Percentiles rank a stretch among this genome's conserved stretches.
Conservation (phyloP, 2,329 filamentous ascomycete genomes). For the Fusarium sp. region DNA sequence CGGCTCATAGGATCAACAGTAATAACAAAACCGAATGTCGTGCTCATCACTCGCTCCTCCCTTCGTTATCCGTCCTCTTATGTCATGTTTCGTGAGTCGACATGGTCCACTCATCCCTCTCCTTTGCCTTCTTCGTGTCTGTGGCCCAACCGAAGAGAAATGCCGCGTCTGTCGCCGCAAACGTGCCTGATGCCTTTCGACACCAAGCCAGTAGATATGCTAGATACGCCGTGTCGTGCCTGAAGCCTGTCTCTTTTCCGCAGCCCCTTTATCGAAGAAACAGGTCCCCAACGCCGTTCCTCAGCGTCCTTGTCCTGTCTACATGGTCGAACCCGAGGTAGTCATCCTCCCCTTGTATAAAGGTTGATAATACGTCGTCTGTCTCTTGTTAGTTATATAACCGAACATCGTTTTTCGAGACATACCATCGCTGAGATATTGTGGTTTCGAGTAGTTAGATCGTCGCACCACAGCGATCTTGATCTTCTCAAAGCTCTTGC, state of each 20-base stretch:
- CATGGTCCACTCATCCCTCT: conserved; percentile 3
- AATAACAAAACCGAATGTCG: conserved; percentile 32
- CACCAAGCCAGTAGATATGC: conserved; percentile 22
- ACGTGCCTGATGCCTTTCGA: conserved; percentile 14
- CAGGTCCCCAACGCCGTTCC: conserved; percentile 72
- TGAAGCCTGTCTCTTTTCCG: conserved; percentile 5
- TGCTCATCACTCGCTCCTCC: conserved; percentile 20
- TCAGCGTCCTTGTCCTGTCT: conserved; percentile 68
- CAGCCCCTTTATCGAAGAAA: conserved; percentile 61
- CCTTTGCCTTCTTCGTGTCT: conserved; percentile 15
- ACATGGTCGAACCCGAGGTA: conserved; percentile 74
- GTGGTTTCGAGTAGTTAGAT: conserved; percentile 79
- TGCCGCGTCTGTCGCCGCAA: conserved; percentile 5
- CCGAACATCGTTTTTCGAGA: neutral
- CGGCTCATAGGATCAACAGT: neutral
- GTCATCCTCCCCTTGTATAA: conserved; percentile 67
- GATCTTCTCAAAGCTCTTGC: conserved; percentile 98
- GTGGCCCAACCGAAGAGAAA: conserved; percentile 7
- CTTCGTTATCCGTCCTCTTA: neutral
- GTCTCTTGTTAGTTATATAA: conserved; percentile 34
- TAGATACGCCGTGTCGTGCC: conserved; percentile 24
- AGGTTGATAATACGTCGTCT: conserved; percentile 71
- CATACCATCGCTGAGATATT: conserved; percentile 87
- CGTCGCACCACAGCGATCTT: conserved; percentile 88
- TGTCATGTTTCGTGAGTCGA: conserved; percentile 8